These are phyloP conservation scores for Lachnellula occidentalis DNA, from an alignment of 2,329 filamentous ascomycete species.

Conservation along the genomic window DNA sequence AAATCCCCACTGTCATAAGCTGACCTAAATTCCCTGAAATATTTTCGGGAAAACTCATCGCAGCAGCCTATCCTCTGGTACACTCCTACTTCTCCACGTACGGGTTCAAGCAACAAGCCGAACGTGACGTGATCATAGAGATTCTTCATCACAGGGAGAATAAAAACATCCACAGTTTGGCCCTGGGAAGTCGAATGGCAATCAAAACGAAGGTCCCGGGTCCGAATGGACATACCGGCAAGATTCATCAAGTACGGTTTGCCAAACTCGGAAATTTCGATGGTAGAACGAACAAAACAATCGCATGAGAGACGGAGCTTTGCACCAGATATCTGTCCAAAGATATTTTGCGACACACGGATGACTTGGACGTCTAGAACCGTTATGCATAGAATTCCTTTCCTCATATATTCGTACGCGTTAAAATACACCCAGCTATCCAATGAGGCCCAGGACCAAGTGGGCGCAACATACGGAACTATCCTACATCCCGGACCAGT, in stretches of 20 bases:
- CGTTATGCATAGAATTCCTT: background rate
- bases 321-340: background rate
- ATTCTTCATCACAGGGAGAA: background rate
- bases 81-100: background rate
- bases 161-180: background rate
- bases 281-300: background rate
- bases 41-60: background rate
- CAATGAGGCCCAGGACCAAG: slow-evolving; percentile 16
- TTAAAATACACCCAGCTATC: background rate
- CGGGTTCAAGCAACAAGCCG: background rate
- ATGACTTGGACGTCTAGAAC: background rate
- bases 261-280: too few species aligned
- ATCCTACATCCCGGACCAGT: background rate
- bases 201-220: background rate
- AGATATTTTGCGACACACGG: background rate
- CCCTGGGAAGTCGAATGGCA: background rate
- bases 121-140: background rate
- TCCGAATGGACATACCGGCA: background rate
- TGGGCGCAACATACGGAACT: slow-evolving; percentile 10
- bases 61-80: background rate
- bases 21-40: background rate
- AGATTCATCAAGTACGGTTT: background rate
- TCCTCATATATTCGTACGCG: background rate
- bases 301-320: background rate
- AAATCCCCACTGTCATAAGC: too few species aligned